Percentiles rank a stretch among this genome's conserved stretches.
These are phyloP conservation scores for Talaromyces sp. DNA, from an alignment of 2,329 filamentous ascomycete genomes.

Conservation along the genomic window DNA sequence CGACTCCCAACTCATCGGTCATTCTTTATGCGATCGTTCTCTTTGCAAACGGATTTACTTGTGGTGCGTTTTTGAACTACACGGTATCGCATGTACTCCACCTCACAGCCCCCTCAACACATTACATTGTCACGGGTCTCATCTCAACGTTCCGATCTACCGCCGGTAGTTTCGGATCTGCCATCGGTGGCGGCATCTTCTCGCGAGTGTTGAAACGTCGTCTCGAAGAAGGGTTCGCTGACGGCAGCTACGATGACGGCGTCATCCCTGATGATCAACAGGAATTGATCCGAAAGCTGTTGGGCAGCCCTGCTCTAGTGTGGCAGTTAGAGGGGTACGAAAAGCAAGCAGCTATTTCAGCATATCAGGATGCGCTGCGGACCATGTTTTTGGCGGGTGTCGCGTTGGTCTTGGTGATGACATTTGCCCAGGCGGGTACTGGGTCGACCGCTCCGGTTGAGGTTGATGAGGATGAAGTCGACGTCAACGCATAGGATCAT, in stretches of 20 bases:
- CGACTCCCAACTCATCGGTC: slow-evolving; percentile 52
- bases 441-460: slow-evolving; percentile 49
- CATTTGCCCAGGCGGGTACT: slow-evolving; percentile 56
- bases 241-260: slow-evolving; percentile 1
- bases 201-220: slow-evolving; percentile 56
- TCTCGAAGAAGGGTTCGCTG: slow-evolving; percentile 56
- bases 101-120: slow-evolving; percentile 61
- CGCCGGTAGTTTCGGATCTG: slow-evolving; percentile 69
- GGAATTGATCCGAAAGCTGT: slow-evolving; percentile 52
- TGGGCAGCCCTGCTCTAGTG: slow-evolving; percentile 60
- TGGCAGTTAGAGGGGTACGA: slow-evolving; percentile 43
- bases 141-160: slow-evolving; percentile 66
- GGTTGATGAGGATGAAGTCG: not conserved
- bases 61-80: slow-evolving; percentile 74
- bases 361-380: slow-evolving; percentile 55
- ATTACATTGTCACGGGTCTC: slow-evolving; percentile 73
- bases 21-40: slow-evolving; percentile 58
- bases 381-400: slow-evolving; percentile 53
- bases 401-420: slow-evolving; percentile 48
- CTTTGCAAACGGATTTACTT: slow-evolving; percentile 68
- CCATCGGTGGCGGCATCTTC: slow-evolving; percentile 75
- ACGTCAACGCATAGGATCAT: not conserved
- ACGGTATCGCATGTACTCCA: slow-evolving; percentile 76
- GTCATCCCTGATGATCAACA: slow-evolving; percentile 30
- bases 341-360: slow-evolving; percentile 53